Percentiles rank a stretch among this genome's conserved stretches.
phyloP scores from a whole-genome alignment of 345 rosid species.

The Gossypium mustelinum region DNA sequence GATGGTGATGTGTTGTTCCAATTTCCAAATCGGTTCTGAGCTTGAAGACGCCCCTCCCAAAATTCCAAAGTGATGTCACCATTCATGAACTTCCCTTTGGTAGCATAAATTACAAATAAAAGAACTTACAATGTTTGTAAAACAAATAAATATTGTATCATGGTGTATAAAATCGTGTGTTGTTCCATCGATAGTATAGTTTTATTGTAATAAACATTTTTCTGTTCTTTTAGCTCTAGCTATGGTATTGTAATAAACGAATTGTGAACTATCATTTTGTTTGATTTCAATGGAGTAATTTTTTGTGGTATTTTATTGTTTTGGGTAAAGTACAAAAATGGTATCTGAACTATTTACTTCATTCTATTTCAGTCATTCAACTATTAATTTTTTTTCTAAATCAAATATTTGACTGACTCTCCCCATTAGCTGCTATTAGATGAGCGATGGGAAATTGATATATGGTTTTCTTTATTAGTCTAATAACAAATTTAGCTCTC shows the following conservation, averaged over 20 bases:
- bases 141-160: neutral
- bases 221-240: neutral
- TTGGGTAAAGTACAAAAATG: neutral
- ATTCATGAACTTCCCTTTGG: neutral
- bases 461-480: no score
- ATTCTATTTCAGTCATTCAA: no score
- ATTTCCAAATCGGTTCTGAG: neutral
- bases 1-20: slow-evolving; percentile 12
- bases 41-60: neutral
- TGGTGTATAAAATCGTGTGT: neutral
- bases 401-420: no score
- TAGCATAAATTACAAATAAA: neutral
- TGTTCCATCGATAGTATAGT: neutral
- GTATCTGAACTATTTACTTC: no score
- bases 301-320: neutral
- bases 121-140: neutral
- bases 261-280: neutral
- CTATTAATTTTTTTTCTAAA: no score
- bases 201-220: neutral
- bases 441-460: no score
- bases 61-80: neutral
- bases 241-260: neutral
- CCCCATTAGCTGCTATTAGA: no score
- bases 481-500: no score
- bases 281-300: neutral